phyloP scores from a whole-genome alignment of 2,329 filamentous ascomycete genomes.

The Colletotrichum cuscutae region DNA sequence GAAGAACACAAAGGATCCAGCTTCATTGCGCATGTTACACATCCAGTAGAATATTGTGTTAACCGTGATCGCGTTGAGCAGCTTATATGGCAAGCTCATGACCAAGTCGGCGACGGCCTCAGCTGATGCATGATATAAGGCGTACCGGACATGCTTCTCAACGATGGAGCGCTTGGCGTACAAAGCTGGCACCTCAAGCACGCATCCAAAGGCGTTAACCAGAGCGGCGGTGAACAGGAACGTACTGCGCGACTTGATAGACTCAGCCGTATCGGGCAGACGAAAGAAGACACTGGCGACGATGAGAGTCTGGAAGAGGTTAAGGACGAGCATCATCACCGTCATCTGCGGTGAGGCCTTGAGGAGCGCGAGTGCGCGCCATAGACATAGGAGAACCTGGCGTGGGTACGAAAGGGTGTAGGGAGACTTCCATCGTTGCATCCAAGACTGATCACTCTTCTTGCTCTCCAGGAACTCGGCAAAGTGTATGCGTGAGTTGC shows the following conservation, averaged over 20 bases:
- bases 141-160: conserved; percentile 45
- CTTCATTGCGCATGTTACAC: conserved; percentile 41
- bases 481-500: conserved; percentile 11
- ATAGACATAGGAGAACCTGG: conserved; percentile 37
- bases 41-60: conserved; percentile 50
- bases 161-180: conserved; percentile 45
- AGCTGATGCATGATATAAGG: conserved; percentile 44
- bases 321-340: conserved; percentile 39
- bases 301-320: conserved; percentile 71
- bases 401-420: conserved; percentile 38
- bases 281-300: conserved; percentile 75
- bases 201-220: conserved; percentile 56
- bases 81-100: conserved; percentile 55
- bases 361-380: conserved; percentile 35
- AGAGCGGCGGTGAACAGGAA: conserved; percentile 49
- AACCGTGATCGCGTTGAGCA: conserved; percentile 64
- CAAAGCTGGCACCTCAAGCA: conserved; percentile 45
- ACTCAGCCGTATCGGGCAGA: conserved; percentile 60
- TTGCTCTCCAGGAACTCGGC: conserved; percentile 21
- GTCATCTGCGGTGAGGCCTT: conserved; percentile 36
- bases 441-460: conserved; percentile 18
- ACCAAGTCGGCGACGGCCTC: conserved; percentile 52
- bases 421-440: conserved; percentile 33
- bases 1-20: conserved; percentile 68
- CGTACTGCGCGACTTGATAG: conserved; percentile 61